These are phyloP conservation scores for Ceratocystis lukuohia DNA, from an alignment of 2,329 filamentous ascomycete species.

Conservation along the genomic window DNA sequence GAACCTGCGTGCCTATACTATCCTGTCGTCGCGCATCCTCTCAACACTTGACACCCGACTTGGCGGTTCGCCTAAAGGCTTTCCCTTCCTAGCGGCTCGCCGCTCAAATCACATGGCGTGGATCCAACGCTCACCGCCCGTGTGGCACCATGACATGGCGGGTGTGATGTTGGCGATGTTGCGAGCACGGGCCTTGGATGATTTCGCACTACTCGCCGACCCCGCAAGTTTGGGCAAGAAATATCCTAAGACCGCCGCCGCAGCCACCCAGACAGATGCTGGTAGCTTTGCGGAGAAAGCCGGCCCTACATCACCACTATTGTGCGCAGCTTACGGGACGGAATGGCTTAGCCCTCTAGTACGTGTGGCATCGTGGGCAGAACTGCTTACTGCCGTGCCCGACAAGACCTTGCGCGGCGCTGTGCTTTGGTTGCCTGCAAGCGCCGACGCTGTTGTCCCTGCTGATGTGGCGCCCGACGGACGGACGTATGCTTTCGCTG, in stretches of 20 bases:
- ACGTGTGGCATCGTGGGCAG: conserved; percentile 29
- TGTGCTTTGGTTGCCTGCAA: conserved; percentile 31
- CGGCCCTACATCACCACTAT: not conserved
- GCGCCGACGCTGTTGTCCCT: conserved; percentile 13
- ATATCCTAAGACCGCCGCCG: conserved; percentile 19
- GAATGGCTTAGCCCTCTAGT: not conserved
- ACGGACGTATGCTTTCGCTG: conserved; percentile 33
- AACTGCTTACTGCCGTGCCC: conserved; percentile 33
- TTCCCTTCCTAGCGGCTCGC: conserved; percentile 10
- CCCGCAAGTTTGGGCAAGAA: conserved; percentile 14
- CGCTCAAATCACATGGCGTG: conserved; percentile 11
- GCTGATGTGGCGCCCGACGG: conserved; percentile 28
- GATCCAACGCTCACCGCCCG: conserved; percentile 21
- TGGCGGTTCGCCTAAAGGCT: not conserved
- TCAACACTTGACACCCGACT: conserved; percentile 3
- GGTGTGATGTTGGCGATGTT: conserved; percentile 38
- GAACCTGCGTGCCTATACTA: conserved; percentile 13
- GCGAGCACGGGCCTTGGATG: conserved; percentile 35
- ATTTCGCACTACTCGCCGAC: conserved; percentile 26
- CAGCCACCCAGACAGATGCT: not conserved
- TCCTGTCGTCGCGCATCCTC: conserved; percentile 9
- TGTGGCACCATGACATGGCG: conserved; percentile 45
- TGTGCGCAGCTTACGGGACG: not conserved
- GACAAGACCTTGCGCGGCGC: conserved; percentile 32
- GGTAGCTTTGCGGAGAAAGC: conserved; percentile 25